Evolutionary conservation across 768 basidiomycete genomes (phyloP), one percentile per base, ranked within the genome.

Genomic region (Lactarius indigo): DNA sequence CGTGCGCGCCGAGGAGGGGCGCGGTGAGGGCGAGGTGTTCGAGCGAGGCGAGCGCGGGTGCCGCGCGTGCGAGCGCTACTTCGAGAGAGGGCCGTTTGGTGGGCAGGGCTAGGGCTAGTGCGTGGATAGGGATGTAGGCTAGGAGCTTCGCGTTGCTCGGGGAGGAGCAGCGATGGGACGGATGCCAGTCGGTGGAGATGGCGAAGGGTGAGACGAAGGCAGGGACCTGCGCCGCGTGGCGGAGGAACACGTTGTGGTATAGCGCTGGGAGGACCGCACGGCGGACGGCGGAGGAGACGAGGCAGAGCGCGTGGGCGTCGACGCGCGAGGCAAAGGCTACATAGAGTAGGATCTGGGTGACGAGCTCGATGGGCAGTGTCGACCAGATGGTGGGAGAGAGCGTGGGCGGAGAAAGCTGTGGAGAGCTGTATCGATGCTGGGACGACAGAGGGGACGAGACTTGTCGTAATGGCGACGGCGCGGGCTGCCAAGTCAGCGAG

Each of bases 211-310:
- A 65, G n/a, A 69, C 65, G 50, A 71, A 66, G 31, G 37, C 57
- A 26, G 68, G 54, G 7, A 70, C 70, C 30, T 71, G 70, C 8
- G 65, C 63, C 7, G 70, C 68, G 31, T 59, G 56, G 57, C 68
- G 68, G 50, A 71, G 65, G 52, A 70, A 55, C 28, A 71, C 68
- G 60, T 63, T 69, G 57, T 67, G 50, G 57, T 71, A 71, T 13
- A 71, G 52, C 1, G 63, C 63, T 9, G 70, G 68, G 20, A 71
- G 68, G n/a, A 69, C 64, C 28, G 66, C 56, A 8, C 70, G 70
- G 54, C 69, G 70, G 10, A 69, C 70, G 12, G 70, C 64, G 54
- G 66, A 69, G 28, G 70, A 71, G n/a, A 71, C 70, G 59, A 71
- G 69, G 63, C 68, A 69, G 18, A 71, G 59, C 5, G 60, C 61